A percentile compares a stretch with the other conserved stretches of the same genome.
Conservation (phyloP, 2,329 filamentous ascomycete genomes). For the Coleophoma eucalyptorum region DNA sequence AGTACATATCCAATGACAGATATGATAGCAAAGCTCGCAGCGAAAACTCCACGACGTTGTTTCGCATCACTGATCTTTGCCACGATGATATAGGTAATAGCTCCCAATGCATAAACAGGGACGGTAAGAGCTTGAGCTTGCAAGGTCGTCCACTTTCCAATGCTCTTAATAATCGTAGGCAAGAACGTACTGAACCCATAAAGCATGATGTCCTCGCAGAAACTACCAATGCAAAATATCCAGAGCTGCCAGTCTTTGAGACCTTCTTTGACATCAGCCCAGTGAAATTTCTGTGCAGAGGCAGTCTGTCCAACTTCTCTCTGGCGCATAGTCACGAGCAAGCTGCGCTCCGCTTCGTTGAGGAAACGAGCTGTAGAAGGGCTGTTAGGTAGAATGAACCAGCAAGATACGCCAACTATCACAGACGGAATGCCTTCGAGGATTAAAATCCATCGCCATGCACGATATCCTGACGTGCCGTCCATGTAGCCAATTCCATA, state of each 20-base stretch:
- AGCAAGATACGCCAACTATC: conserved; percentile 48
- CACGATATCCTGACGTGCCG: conserved; percentile 49
- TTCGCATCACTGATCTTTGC: conserved; percentile 55
- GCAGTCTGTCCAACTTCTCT: conserved; percentile 45
- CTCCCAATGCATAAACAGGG: conserved; percentile 62
- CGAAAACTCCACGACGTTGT: conserved; percentile 53
- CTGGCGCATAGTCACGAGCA: conserved; percentile 43
- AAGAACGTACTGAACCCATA: conserved; percentile 67
- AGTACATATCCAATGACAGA: conserved; percentile 55
- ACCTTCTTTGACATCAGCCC: conserved; percentile 51
- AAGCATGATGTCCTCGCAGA: conserved; percentile 60
- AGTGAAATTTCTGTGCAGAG: conserved; percentile 49
- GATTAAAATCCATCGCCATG: conserved; percentile 60
- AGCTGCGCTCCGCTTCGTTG: conserved; percentile 42
- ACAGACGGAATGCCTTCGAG: conserved; percentile 53
- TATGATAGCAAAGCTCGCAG: conserved; percentile 45
- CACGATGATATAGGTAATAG: conserved; percentile 53
- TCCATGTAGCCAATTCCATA: conserved; percentile 63
- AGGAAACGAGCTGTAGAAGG: conserved; percentile 58
- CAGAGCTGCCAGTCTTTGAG: conserved; percentile 63
- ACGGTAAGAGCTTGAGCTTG: conserved; percentile 65
- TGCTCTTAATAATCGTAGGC: conserved; percentile 63
- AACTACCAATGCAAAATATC: conserved; percentile 54
- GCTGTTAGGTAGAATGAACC: conserved; percentile 54
- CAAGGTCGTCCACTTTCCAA: conserved; percentile 51